Evolutionary conservation across 805 yeast species (phyloP), one percentile per base, ranked within the genome.

Genomic region (Metschnikowia chrysomelidarum): DNA sequence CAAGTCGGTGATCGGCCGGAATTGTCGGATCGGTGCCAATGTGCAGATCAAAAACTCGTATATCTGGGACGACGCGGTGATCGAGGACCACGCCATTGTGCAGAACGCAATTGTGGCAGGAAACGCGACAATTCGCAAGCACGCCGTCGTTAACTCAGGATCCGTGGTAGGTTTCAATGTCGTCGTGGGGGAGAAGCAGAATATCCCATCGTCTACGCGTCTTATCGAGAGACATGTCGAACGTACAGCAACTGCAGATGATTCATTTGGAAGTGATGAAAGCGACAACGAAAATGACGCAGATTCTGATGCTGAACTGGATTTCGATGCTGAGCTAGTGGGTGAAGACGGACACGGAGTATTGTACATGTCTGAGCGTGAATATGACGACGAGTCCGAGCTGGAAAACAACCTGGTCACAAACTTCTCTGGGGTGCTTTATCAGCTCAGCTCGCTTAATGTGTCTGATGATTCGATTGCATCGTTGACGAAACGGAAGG

Each of bases 1-100:
- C 38, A 77, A 80, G 34, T 80, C 94, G 16, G 84, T 85, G 3
- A 78, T 93, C 55, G 98, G 98, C 5, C 78, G 91, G 46, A 74
- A 82, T 43, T 89, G 96, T 62, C 73, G 65, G 36, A 87, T 93
- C 49, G 98, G 97, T 19, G 73, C 78, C 33, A 80, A 85, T 49
- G 93, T 83, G 16, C 59, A 46, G 2, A 78, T 93, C 29, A 73
- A 66, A 30, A 80, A 86, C 51, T 80, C 95, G 13, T 89, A 85
- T 54, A 75, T 93, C 29, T 91, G 96, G 95, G 94, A 87, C 50
- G 76, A 85, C 44, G 81, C 86, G 0, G 61, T 65, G 2, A 78
- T 93, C 43, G 86, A 75, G 35, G 91, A 87, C 55, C 71, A 78
- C 31, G 69, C 76, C 16, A 59, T 54, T 1, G 60, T 91, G 10